Evolutionary conservation across 768 basidiomycete species (phyloP).

Genomic region (Suillus fuscotomentosus): DNA sequence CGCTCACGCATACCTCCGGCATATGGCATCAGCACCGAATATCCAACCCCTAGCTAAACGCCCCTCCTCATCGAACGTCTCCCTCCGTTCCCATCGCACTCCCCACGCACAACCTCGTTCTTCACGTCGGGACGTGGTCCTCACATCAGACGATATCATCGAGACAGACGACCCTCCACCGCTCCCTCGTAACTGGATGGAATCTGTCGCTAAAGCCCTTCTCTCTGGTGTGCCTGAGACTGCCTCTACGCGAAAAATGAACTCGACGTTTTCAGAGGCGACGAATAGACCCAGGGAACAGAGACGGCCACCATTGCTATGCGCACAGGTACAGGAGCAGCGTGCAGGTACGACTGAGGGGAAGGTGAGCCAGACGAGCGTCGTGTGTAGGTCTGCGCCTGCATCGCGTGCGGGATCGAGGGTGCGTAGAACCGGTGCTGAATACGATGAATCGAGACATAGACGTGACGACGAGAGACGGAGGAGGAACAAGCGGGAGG

Average conservation of each 20-base stretch:
- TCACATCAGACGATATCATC: slow-evolving; percentile 33
- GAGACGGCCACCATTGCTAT: slow-evolving; percentile 31
- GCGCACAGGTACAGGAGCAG: slow-evolving; percentile 31
- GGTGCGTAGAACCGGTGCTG: slow-evolving; percentile 26
- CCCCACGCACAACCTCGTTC: slow-evolving; percentile 25
- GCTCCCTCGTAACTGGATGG: slow-evolving; percentile 68
- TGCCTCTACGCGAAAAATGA: slow-evolving; percentile 24
- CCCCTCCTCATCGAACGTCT: slow-evolving; percentile 29
- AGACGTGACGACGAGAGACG: slow-evolving; percentile 19
- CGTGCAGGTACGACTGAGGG: slow-evolving; percentile 28
- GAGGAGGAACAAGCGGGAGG: slow-evolving; percentile 18
- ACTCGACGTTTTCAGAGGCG: slow-evolving; percentile 21
- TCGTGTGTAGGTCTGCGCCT: slow-evolving; percentile 71
- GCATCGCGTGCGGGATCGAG: slow-evolving; percentile 58
- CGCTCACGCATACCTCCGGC: slow-evolving; percentile 68
- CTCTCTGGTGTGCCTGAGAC: slow-evolving; percentile 41
- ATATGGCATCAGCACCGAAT: slow-evolving; percentile 64
- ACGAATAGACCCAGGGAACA: slow-evolving; percentile 23
- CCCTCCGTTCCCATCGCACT: slow-evolving; percentile 35
- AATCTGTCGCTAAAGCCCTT: slow-evolving; percentile 65
- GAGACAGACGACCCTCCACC: slow-evolving; percentile 40
- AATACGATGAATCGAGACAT: slow-evolving; percentile 14
- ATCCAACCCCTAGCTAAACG: slow-evolving; percentile 37
- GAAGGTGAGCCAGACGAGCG: slow-evolving; percentile 50
- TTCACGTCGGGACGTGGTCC: slow-evolving; percentile 23